Evolutionary conservation across 2,329 filamentous ascomycete species (phyloP), one percentile per base, ranked within the genome.

Genomic region (Ustulina deusta): DNA sequence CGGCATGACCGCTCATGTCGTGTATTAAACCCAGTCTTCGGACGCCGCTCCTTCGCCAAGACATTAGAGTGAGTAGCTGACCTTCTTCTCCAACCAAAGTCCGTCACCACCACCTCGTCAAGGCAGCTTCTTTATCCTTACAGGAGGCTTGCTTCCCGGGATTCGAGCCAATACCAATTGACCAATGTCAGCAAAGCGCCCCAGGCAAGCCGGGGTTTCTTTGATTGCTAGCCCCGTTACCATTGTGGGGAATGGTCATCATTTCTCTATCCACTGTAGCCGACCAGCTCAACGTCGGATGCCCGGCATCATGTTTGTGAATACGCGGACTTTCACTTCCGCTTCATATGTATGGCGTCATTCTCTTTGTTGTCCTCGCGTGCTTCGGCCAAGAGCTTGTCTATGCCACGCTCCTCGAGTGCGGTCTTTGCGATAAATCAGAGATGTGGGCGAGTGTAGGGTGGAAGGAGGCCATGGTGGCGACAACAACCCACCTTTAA

Each of bases 361-460:
- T 93, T 96, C 73, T 98, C 96, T 75, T 90, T 93, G 75, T 93
- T 94, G 76, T 94, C 93, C 73, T 96, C 93, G 68, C 94, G 87
- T 20, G 95, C 95, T 75, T 98, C 96, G 7, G 94, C 93, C 11
- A 99, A 84, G 85, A 98, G 92, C 75, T 91, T 93, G 80, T 98
- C 94, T 77, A 99, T 97, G 65, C 96, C 96, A 75, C 92, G 89
- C 64, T 93, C 90, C 80, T 96, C 97, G 57, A 99, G 84, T 2
- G 91, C 94, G 82, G 89, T 90, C 94, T 97, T 72, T 52, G 32
- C 36, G 25, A 57, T 44, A 20, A 54, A 63, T 70, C 42, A 69
- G 64, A 65, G n/a, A 61, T 49, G 13, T 48, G 54, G 20, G 25
- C 61, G 9, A 49, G 11, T 34, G 44, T 17, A 40, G 56, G 32